Evolutionary conservation across 2,329 filamentous ascomycete species (phyloP).

Genomic region (Neonectria ditissima): DNA sequence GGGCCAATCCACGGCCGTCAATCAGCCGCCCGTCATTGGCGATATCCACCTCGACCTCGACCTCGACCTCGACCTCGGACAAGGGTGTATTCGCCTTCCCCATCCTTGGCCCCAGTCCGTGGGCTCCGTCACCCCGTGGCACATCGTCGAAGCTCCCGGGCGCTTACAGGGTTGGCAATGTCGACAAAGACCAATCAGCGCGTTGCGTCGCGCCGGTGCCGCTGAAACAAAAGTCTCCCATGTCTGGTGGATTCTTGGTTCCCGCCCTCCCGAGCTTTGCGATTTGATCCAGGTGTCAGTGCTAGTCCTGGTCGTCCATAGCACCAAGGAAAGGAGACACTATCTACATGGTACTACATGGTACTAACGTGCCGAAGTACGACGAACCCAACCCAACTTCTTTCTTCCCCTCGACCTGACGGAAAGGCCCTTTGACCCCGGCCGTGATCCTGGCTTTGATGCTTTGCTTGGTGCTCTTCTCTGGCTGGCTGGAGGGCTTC

Average conservation of each 20-base stretch:
- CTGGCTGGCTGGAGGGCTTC: slow-evolving; percentile 7
- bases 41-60: slow-evolving; percentile 5
- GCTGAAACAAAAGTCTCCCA: slow-evolving; percentile 26
- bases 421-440: background rate
- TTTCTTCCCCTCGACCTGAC: background rate
- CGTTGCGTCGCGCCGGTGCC: slow-evolving; percentile 17
- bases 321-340: slow-evolving; percentile 9
- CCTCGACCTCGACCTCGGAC: slow-evolving; percentile 9
- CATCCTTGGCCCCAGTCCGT: slow-evolving; percentile 34
- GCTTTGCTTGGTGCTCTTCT: slow-evolving; percentile 1
- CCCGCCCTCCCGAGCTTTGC: slow-evolving; percentile 12
- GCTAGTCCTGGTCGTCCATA: background rate
- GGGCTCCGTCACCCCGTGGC: slow-evolving; percentile 28
- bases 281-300: slow-evolving; percentile 12
- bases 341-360: background rate
- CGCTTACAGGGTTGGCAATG: slow-evolving; percentile 42
- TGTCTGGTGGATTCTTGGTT: slow-evolving; percentile 6
- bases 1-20: slow-evolving; percentile 17
- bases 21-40: slow-evolving; percentile 17
- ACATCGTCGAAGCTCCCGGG: slow-evolving; percentile 39
- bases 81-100: slow-evolving; percentile 19
- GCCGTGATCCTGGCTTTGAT: background rate
- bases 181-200: slow-evolving; percentile 39
- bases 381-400: background rate
- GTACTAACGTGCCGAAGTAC: too few species aligned